Evolutionary conservation across 371 early-diverging fungal genomes (phyloP).

Genomic region (Mortierella sp.): DNA sequence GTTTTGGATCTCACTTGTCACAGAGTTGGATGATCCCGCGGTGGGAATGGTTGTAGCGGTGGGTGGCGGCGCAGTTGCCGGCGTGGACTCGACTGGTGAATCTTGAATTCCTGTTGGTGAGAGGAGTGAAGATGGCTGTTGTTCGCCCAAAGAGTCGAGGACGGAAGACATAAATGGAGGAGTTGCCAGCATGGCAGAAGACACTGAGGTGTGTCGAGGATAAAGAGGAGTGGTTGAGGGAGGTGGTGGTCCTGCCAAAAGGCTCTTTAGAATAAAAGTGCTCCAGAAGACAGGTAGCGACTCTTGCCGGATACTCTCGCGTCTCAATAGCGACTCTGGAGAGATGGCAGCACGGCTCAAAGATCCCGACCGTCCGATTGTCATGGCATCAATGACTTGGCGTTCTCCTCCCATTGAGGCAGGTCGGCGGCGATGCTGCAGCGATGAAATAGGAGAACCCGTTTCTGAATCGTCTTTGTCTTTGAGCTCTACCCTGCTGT

Average conservation of each 20-base stretch:
- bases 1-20: not conserved
- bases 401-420: conserved; percentile 16
- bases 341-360: not conserved
- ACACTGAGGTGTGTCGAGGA: conserved; percentile 11
- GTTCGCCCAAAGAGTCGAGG: not conserved
- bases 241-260: conserved; percentile 36
- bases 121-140: not conserved
- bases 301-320: not conserved
- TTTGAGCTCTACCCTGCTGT: not conserved
- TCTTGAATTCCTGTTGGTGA: not conserved
- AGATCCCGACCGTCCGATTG: not conserved
- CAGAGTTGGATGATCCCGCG: not conserved
- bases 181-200: conserved; percentile 17
- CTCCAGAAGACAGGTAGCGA: conserved; percentile 20
- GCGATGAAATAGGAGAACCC: not conserved
- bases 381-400: conserved; percentile 4
- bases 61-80: not conserved
- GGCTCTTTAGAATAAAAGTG: conserved; percentile 37
- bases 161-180: conserved; percentile 28
- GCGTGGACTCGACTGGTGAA: not conserved
- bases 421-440: conserved; percentile 28
- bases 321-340: not conserved
- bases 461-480: not conserved
- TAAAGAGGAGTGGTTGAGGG: conserved; percentile 5
- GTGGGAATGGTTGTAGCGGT: not conserved